Base-by-base conservation (phyloP, 164 flowering plant species). In the Stephania yunnanensis region DNA sequence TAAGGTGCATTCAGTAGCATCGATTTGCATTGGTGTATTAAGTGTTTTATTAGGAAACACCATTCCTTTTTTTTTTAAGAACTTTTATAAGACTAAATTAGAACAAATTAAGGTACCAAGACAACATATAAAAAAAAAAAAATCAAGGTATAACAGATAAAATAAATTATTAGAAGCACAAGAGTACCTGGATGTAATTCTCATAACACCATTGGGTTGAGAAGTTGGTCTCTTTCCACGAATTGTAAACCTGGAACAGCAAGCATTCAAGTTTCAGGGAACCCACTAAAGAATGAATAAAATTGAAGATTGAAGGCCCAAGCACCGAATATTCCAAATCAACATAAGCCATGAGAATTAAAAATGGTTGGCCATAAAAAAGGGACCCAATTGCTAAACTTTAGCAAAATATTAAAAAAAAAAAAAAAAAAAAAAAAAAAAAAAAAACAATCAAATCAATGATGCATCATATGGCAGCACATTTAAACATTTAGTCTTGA, bases 131-230 rank as follows among this genome's bases (percentile, higher is more conserved):
- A 36, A 36, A 36, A 36, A 36, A 36, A 36, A 36, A 36, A 36
- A 36, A 36, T 36, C 42, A 36, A 53, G 19, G 19, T 53, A 53
- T 12, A 53, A 19, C 61, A 53, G 22, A 55, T 4, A 55, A 69
- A 63, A 7, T 53, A n/a, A 15, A 10, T 65, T 17, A 31, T n/a
- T 10, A 42, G 13, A 71, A 65, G 46, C 25, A 77, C 15, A 12
- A 6, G 72, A 17, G 19, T 79, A 91, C 95, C 95, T 95, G 97
- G 76, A 95, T 91, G 80, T 95, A 95, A 78, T 95, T 95, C 75
- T 95, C 99, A 80, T 91, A 90, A 78, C 99, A 95, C 98, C 98
- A 93, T 72, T 94, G 97, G 12, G 95, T 93, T n/a, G 97, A 90
- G 78, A 80, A 95, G 79, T 95, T 89, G 20, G 97, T 89, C 81